Base-by-base conservation (phyloP, 106 monocot species). In the Acorus calamus region DNA sequence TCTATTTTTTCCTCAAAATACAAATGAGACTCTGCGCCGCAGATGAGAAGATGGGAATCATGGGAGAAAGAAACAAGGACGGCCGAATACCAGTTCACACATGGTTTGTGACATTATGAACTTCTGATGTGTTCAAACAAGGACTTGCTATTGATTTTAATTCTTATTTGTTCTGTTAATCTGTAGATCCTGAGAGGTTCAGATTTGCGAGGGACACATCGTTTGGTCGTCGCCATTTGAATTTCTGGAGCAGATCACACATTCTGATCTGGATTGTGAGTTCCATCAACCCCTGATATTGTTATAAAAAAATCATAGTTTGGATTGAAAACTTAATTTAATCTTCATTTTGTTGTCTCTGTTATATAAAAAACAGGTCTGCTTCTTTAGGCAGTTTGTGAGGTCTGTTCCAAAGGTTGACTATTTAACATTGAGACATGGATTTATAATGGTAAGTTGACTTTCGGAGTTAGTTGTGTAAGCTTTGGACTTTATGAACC, bases 171-270 rank as follows among this genome's bases (percentile, higher is more conserved):
- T 7, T 55, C 54, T 8, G 6, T 66, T 6, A 4, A 11, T 47
- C 0, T 42, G 14, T 44, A 79, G 79, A 79, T 62, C 79, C 79
- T 6, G 63, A 69, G 47, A 69, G 79, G 61, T 79, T 79, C 65
- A 66, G 79, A 51, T 74, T 79, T 47, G 63, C 74, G 28, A 74
- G 79, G 63, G 79, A 79, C 5, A 79, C 79, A n/a, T 74, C 79
- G 2, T 79, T 79, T 45, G 79, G 74, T 1, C 64, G 69, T 11
- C 50, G 73, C 5, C 79, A 79, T 46, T 56, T 79, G 69, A 70
- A 42, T 41, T 74, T 49, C 53, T 79, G 79, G 79, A 74, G 74
- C 69, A 58, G 66, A 14, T 74, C 74, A 46, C 65, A 53, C 8
- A 47, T 79, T 41, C 65, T 79, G 43, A 70, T 70, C 55, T 74